These are phyloP conservation scores for Erucastrum elatum DNA, from an alignment of 345 rosid species.

Conservation along the genomic window DNA sequence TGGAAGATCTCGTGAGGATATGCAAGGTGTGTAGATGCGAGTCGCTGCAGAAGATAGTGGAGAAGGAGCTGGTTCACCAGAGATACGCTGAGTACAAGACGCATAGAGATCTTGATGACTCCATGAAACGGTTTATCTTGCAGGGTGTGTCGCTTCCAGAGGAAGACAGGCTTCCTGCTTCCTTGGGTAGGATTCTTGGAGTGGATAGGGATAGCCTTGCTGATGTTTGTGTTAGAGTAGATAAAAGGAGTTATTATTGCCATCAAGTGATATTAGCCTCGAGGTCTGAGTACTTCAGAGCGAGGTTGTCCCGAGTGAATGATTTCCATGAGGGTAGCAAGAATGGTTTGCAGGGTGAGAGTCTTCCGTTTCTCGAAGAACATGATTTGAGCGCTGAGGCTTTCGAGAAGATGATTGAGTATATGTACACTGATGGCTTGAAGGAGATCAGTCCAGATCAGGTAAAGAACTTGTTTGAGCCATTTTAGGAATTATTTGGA, in stretches of 20 bases:
- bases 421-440: constrained; percentile 94
- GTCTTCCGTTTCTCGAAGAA: constrained; percentile 79
- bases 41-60: constrained; percentile 59
- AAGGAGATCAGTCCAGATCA: constrained; percentile 77
- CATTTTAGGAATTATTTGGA: background rate
- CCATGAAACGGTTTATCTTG: constrained; percentile 86
- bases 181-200: constrained; percentile 63
- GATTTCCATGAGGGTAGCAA: constrained; percentile 62
- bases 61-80: constrained; percentile 81
- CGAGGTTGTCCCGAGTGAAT: constrained; percentile 74
- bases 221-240: constrained; percentile 84
- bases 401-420: constrained; percentile 91
- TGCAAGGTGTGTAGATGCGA: constrained; percentile 93
- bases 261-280: constrained; percentile 95
- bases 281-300: constrained; percentile 93
- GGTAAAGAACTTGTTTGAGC: constrained; percentile 44
- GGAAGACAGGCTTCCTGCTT: constrained; percentile 88
- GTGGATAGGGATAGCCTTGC: constrained; percentile 71
- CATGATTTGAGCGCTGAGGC: constrained; percentile 78
- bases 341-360: constrained; percentile 42
- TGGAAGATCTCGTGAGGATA: constrained; percentile 87
- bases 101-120: constrained; percentile 75
- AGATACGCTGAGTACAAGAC: constrained; percentile 79
- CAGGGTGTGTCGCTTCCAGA: constrained; percentile 81
- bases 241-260: constrained; percentile 62